phyloP scores from a whole-genome alignment of 371 early-diverging fungal genomes.

The Lichtheimia corymbifera region DNA sequence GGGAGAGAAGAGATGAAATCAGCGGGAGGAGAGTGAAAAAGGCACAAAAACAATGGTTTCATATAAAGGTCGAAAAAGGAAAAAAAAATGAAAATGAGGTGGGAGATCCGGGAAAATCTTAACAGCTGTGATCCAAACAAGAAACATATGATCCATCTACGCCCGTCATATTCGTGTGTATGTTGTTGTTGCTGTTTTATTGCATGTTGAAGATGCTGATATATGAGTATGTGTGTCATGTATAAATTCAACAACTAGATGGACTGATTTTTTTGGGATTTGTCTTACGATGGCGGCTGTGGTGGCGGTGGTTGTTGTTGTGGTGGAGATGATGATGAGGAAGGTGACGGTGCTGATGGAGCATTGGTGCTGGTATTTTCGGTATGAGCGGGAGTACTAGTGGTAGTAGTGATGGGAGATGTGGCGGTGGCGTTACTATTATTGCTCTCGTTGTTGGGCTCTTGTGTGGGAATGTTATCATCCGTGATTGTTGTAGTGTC shows the following conservation, averaged over 20 bases:
- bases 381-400: background rate
- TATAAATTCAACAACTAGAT: background rate
- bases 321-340: background rate
- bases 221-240: background rate
- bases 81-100: background rate
- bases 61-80: background rate
- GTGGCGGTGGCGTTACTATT: background rate
- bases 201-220: constrained; percentile 1
- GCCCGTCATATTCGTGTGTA: background rate
- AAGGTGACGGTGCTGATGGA: background rate
- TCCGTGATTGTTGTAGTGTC: background rate
- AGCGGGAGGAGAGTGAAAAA: background rate
- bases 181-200: constrained; percentile 1
- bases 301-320: background rate
- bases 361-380: background rate
- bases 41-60: background rate
- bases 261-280: background rate
- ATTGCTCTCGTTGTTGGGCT: too few relatives aligned
- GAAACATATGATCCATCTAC: background rate
- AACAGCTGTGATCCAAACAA: too few relatives aligned
- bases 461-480: background rate
- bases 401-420: background rate
- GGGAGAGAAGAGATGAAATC: constrained; percentile 3
- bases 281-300: background rate
- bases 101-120: too few relatives aligned